Base-by-base conservation (phyloP, 768 basidiomycete genomes). In the Udeniomyces megalosporus region DNA sequence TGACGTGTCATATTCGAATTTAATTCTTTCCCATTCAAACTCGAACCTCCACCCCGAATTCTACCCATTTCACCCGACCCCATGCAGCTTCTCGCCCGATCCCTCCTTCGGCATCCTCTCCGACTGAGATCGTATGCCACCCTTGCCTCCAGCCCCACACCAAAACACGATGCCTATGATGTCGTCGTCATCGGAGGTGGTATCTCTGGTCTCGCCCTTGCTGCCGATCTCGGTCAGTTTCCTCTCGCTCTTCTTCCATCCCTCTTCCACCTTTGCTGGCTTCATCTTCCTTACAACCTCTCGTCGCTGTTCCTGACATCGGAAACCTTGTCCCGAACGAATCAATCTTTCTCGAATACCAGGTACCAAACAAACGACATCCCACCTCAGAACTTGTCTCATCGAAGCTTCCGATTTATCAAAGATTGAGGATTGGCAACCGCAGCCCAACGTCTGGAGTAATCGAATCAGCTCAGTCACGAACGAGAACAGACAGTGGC, bases 171-270 rank as follows among this genome's bases (percentile, higher is more conserved):
- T n/a, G 38, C 38, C 38, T 83, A 80, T 67, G 95, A 97, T 71
- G 79, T 97, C 35, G 87, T 93, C 24, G 86, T 97, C 68, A 88
- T 97, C 28, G 93, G 95, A 20, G 95, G 88, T 29, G 93, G 92
- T 1, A 91, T 89, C 28, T 88, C 81, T 4, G 95, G 95, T 3
- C 78, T 99, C 45, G 86, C 91, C 14, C 76, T 99, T 38, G 91
- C 90, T 3, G 82, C 82, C 70, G 88, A 89, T 35, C 77, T 99
- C 7, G 80, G 92, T 93, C 70, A 64, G 80, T 72, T 4, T 14
- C 22, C 31, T 31, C 22, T 42, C 26, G 24, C 54, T 4, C 20
- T 0, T n/a, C n/a, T n/a, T n/a, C n/a, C n/a, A n/a, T n/a, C n/a
- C n/a, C n/a, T n/a, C n/a, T n/a, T n/a, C n/a, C n/a, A n/a, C n/a